Base-by-base conservation (phyloP, 2,329 filamentous ascomycete species). In the Ophiostoma himal-ulmi region DNA sequence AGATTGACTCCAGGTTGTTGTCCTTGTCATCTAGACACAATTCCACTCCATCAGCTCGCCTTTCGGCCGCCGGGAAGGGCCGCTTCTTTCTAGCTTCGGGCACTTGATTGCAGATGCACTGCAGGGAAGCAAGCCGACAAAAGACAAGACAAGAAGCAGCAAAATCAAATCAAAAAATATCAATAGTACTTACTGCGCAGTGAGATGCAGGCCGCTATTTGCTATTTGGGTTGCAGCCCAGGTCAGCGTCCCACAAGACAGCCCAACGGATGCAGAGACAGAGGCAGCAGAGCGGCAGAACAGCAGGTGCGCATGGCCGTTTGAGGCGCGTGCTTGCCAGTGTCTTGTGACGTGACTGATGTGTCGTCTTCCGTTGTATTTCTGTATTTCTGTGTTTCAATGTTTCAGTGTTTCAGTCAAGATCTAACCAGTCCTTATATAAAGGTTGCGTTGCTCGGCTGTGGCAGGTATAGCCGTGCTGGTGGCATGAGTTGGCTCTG, bases 191-290 rank as follows among this genome's bases (percentile, higher is more conserved):
- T 26, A 57, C 52, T 20, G 7, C 14, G 57, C 66, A 65, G 22
- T 13, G 22, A 3, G 62, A 73, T 73, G 73, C 71, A 74, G 69
- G 73, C 68, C 57, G 72, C 72, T 73, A 52, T 57, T 73, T 72
- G 72, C 72, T 73, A 41, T 57, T 73, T 72, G 69, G 73, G 73
- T 71, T 72, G 71, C 71, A 68, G 65, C 67, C 69, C 67, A 67
- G 69, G 68, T 68, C 57, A 62, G 69, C 44, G 72, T 73, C 72
- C 72, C 72, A 71, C 73, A 70, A 69, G 62, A 68, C 62, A 48
- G 67, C 44, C 70, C 64, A 60, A 41, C 11, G 48, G 37, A 52
- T 6, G 30, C 13, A 34, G 57, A 30, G 60, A 66, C 70, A 72
- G 68, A 73, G 71, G 71, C 68, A 70, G 52, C 17, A 62, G 26